A percentile compares a stretch with the other conserved stretches of the same genome.
Conservation (phyloP, 1,284 basidiomycete species). For the Naganishia sp. region DNA sequence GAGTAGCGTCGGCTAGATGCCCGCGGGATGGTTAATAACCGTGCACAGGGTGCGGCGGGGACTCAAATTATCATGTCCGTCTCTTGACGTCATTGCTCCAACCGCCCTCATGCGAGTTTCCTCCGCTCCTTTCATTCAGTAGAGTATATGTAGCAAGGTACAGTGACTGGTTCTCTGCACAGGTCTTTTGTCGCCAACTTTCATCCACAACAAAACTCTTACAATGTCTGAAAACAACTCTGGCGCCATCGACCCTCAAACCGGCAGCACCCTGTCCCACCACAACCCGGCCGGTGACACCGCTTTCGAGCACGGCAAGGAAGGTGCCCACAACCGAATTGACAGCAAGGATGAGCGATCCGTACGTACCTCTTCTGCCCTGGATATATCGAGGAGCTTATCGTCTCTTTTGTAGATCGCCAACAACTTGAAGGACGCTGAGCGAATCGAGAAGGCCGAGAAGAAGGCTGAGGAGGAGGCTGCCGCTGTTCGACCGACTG, state of each 20-base stretch:
- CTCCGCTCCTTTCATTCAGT: not conserved
- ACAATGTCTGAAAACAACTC: slow-evolving; percentile 30
- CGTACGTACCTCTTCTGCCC: slow-evolving; percentile 17
- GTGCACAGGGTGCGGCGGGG: no score
- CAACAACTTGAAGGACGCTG: slow-evolving; percentile 38
- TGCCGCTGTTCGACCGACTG: slow-evolving; percentile 34
- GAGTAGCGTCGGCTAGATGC: no score
- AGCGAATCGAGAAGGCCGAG: slow-evolving; percentile 37
- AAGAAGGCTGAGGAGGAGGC: slow-evolving; percentile 36
- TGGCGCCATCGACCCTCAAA: slow-evolving; percentile 35
- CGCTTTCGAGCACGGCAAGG: slow-evolving; percentile 33
- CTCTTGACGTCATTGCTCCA: not conserved
- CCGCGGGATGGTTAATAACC: no score
- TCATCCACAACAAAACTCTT: not conserved
- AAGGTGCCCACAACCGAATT: slow-evolving; percentile 34
- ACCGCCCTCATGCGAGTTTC: not conserved
- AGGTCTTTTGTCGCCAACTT: not conserved
- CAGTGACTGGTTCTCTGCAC: no score
- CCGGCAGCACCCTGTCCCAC: slow-evolving; percentile 33
- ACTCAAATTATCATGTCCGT: no score
- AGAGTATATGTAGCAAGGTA: slow-evolving; percentile 1
- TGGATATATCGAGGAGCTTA: not conserved
- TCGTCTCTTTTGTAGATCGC: slow-evolving; percentile 18
- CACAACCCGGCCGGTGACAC: slow-evolving; percentile 33
- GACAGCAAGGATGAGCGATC: slow-evolving; percentile 36